A percentile compares a stretch with the other conserved stretches of the same genome.
phyloP scores from a whole-genome alignment of 768 basidiomycete genomes.

The Tephrocybe sp. region DNA sequence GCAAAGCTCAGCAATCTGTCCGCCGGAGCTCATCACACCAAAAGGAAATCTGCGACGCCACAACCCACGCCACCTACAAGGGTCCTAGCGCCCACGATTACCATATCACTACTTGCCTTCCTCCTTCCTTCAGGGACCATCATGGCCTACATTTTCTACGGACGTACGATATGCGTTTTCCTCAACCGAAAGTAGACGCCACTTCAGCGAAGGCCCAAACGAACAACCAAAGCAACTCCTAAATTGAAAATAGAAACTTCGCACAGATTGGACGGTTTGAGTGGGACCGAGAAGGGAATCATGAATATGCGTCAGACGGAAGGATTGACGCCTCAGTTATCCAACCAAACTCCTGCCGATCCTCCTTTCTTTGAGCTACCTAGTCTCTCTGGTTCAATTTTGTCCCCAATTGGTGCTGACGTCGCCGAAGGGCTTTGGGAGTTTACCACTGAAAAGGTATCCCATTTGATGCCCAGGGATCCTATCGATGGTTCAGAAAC shows the following conservation, averaged over 20 bases:
- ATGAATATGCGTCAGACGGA: constrained; percentile 16
- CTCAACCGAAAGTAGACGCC: constrained; percentile 7
- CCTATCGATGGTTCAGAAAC: no score
- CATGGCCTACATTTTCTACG: constrained; percentile 18
- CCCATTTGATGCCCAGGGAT: no score
- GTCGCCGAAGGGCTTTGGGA: not conserved
- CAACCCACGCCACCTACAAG: not conserved
- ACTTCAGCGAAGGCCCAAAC: not conserved
- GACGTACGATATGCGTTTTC: constrained; percentile 9
- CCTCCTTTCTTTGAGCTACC: constrained; percentile 19
- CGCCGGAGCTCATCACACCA: not conserved
- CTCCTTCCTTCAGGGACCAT: constrained; percentile 17
- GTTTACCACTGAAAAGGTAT: not conserved
- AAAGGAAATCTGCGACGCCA: no score
- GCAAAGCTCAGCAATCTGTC: not conserved
- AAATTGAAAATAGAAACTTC: constrained; percentile 9
- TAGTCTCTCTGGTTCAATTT: constrained; percentile 3
- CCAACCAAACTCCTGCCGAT: constrained; percentile 14
- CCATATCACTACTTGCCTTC: constrained; percentile 19
- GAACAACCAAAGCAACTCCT: constrained; percentile 9
- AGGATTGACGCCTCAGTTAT: constrained; percentile 6
- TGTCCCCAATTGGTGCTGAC: constrained; percentile 3
- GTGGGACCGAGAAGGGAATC: constrained; percentile 17
- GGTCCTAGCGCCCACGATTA: constrained; percentile 16
- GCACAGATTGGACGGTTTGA: constrained; percentile 19